These are phyloP conservation scores for Ogataea wickerhamii DNA, from an alignment of 805 yeast species.

Conservation along the genomic window DNA sequence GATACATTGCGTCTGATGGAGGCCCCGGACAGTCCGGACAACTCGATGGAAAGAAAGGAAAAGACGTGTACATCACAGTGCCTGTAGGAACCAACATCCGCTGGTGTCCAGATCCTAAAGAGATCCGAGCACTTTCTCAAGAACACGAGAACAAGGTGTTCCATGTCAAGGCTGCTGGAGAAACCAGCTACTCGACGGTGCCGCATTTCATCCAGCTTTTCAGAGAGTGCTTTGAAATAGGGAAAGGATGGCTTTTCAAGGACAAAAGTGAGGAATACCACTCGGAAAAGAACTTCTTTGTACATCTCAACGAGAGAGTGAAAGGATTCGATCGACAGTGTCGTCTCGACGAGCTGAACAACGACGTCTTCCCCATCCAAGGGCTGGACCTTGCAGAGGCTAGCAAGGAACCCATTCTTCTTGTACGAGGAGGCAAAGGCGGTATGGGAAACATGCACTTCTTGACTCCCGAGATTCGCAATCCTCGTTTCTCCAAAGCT, in stretches of 20 bases:
- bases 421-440: slow-evolving; percentile 85
- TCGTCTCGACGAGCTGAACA: slow-evolving; percentile 51
- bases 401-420: slow-evolving; percentile 60
- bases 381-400: slow-evolving; percentile 72
- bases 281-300: slow-evolving; percentile 61
- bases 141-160: slow-evolving; percentile 22
- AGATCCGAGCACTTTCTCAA: slow-evolving; percentile 28
- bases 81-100: slow-evolving; percentile 88
- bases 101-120: slow-evolving; percentile 77
- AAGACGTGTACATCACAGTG: slow-evolving; percentile 73
- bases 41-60: slow-evolving; percentile 82
- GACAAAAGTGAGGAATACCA: slow-evolving; percentile 74
- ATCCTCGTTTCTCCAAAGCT: slow-evolving; percentile 80
- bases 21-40: slow-evolving; percentile 68
- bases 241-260: slow-evolving; percentile 87
- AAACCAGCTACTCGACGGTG: slow-evolving; percentile 11
- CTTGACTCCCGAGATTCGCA: slow-evolving; percentile 74
- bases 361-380: slow-evolving; percentile 72
- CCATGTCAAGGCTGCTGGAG: slow-evolving; percentile 28
- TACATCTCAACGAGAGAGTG: slow-evolving; percentile 59
- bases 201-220: slow-evolving; percentile 55
- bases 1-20: slow-evolving; percentile 73
- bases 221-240: slow-evolving; percentile 60
- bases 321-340: slow-evolving; percentile 58
- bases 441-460: slow-evolving; percentile 98